Evolutionary conservation across 306 rosid genomes (phyloP).

Genomic region (Vigna mungo): DNA sequence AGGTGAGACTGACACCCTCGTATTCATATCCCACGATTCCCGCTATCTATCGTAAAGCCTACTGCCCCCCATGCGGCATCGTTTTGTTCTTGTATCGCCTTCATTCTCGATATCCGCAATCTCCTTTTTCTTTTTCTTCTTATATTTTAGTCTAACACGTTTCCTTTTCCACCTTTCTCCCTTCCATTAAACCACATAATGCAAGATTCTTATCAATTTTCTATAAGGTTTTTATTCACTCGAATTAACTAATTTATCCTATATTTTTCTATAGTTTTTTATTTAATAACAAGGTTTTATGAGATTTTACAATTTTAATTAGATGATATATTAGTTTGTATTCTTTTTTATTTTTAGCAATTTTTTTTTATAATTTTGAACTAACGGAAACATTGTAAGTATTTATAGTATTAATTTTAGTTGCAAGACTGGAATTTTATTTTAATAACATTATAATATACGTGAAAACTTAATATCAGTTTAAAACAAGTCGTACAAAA

Average conservation of each 20-base stretch:
- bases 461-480: too few relatives aligned
- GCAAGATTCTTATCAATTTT: too few relatives aligned
- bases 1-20: conserved; percentile 39
- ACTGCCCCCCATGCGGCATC: conserved; percentile 35
- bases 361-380: too few relatives aligned
- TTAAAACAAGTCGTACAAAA: too few relatives aligned
- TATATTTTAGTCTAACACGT: background rate
- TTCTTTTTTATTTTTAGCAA: too few relatives aligned
- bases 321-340: too few relatives aligned
- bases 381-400: background rate
- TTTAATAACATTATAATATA: background rate
- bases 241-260: too few relatives aligned
- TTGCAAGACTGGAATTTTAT: background rate
- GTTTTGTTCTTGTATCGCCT: conserved; percentile 11
- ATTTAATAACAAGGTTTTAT: too few relatives aligned
- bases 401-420: background rate
- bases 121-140: background rate
- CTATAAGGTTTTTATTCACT: too few relatives aligned
- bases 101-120: background rate
- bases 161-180: conserved; percentile 23
- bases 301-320: too few relatives aligned
- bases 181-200: too few relatives aligned
- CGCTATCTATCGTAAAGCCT: conserved; percentile 36
- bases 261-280: too few relatives aligned
- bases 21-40: conserved; percentile 51